Base-by-base conservation (phyloP, 2,329 filamentous ascomycete genomes). In the Neocatenulostroma microsporum region DNA sequence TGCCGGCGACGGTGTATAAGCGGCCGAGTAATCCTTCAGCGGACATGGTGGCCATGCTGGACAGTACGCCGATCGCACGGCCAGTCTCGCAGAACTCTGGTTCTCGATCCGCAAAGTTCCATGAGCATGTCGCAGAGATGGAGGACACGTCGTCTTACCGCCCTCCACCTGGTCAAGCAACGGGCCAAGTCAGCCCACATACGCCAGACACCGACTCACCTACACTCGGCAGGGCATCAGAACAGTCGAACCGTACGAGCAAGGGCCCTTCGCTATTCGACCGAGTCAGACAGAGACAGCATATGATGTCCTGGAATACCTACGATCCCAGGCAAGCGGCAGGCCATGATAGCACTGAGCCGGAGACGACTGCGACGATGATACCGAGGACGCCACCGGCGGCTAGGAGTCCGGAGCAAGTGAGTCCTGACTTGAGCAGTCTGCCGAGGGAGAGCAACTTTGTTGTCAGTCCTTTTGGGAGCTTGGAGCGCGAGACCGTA, bases 301-400 rank as follows among this genome's bases (percentile, higher is more conserved):
- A 51, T 30, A 27, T 51, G 10, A 42, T 52, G 40, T 52, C 44
- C 6, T 50, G 49, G 47, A 50, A 46, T 25, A 49, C 40, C 6
- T 49, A 49, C 26, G 44, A 46, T 29, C 18, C 42, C 5, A 18
- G 34, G n/a, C 30, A 40, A 3, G 34, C 30, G 4, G 36, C n/a
- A n/a, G n/a, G n/a, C n/a, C n/a, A n/a, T n/a, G n/a, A n/a, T n/a
- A 44, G 3, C 36, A 30, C 9, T 12, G 21, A 3, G 40, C 37
- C n/a, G 39, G 30, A 8, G 29, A 39, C 43, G 43, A 42, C 36
- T n/a, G 42, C 40, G 8, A 49, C 44, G 6, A 20, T 47, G 34
- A 43, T 30, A n/a, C 41, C 46, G 15, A 45, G 41, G 20, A 46
- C 34, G 18, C 46, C 42, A n/a, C 46, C 47, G 10, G 33, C 36